These are phyloP conservation scores for Irineochytrium annulatum DNA, from an alignment of 192 early-diverging fungal genomes.

Conservation along the genomic window DNA sequence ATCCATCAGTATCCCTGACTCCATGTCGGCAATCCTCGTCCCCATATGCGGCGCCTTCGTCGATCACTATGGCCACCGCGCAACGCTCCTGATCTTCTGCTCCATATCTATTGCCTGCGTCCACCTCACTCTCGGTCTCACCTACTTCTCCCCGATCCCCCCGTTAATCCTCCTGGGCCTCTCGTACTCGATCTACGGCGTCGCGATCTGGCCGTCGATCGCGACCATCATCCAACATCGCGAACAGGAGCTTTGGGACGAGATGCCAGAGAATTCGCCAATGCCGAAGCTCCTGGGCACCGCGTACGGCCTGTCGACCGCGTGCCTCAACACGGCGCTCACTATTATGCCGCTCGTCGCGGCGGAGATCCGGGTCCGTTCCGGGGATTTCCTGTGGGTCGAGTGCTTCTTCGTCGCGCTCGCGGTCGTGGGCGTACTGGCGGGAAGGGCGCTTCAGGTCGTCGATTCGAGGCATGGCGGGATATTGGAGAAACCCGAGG, in stretches of 20 bases:
- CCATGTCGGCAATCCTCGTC: constrained; percentile 56
- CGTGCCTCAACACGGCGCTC: constrained; percentile 44
- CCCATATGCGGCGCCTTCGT: constrained; percentile 55
- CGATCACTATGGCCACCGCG: constrained; percentile 51
- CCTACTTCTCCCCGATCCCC: constrained; percentile 44
- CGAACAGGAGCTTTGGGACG: constrained; percentile 24
- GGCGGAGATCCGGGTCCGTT: constrained; percentile 39
- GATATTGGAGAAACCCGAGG: constrained; percentile 8
- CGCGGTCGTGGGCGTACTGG: constrained; percentile 24
- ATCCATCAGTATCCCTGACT: constrained; percentile 52
- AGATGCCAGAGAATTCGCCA: constrained; percentile 12
- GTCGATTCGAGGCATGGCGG: constrained; percentile 8
- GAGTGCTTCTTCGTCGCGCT: constrained; percentile 46
- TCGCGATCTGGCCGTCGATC: constrained; percentile 59
- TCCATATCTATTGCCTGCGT: constrained; percentile 49
- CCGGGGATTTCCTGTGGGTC: constrained; percentile 34
- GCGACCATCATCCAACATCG: constrained; percentile 53
- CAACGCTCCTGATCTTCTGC: constrained; percentile 48
- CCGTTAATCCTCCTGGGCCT: constrained; percentile 55
- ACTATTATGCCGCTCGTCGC: constrained; percentile 46
- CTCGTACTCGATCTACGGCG: constrained; percentile 58
- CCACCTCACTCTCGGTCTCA: constrained; percentile 53
- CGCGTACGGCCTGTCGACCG: constrained; percentile 46
- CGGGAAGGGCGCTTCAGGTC: neutral
- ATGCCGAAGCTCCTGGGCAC: constrained; percentile 38